Percentiles rank a stretch among this genome's conserved stretches.
Evolutionary conservation across 192 early-diverging fungal genomes (phyloP).

Genomic region (Coemansia sp.): DNA sequence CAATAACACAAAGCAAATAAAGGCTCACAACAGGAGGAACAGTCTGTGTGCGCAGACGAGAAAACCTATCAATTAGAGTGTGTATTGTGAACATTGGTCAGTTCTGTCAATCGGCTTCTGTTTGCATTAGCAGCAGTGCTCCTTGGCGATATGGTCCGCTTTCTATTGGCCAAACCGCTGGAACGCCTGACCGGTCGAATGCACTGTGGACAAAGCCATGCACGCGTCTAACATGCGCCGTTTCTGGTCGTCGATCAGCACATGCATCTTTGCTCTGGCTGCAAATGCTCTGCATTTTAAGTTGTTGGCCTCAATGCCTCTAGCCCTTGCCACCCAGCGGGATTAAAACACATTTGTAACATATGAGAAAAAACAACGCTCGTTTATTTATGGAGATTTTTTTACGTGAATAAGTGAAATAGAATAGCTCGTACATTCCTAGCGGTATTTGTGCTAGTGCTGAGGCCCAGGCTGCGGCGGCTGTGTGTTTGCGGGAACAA

Average conservation of each 20-base stretch:
- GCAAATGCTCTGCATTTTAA: neutral
- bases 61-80: neutral
- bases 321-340: no score
- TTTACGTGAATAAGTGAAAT: no score
- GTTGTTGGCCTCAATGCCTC: neutral
- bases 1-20: no score
- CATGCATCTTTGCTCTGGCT: neutral
- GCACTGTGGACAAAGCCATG: neutral
- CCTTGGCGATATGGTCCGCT: neutral
- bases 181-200: neutral
- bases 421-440: no score
- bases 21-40: neutral
- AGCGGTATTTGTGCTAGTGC: neutral
- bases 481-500: neutral
- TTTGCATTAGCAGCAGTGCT: constrained; percentile 6
- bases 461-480: neutral
- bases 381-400: no score
- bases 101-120: neutral
- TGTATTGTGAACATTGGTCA: neutral
- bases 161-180: constrained; percentile 9
- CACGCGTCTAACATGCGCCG: neutral
- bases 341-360: no score
- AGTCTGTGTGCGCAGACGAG: neutral
- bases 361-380: no score
- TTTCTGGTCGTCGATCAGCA: neutral